Percentiles rank a stretch among this genome's conserved stretches.
Conservation (phyloP, 495 filamentous ascomycete genomes). For the Aspergillus kassunensis region DNA sequence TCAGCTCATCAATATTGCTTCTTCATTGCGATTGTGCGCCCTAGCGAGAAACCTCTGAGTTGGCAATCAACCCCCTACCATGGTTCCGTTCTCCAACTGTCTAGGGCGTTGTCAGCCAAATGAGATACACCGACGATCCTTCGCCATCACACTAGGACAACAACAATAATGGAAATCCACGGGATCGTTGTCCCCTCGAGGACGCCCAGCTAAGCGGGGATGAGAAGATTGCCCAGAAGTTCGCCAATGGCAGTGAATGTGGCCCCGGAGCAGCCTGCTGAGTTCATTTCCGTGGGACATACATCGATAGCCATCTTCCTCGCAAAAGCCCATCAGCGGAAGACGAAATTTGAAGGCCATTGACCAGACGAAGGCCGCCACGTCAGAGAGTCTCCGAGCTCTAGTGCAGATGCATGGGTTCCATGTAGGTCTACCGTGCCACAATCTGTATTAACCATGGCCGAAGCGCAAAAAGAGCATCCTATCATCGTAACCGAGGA, state of each 20-base stretch:
- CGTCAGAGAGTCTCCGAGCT: constrained; percentile 46
- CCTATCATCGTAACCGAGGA: constrained; percentile 37
- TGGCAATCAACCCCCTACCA: constrained; percentile 36
- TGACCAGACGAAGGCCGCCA: constrained; percentile 43
- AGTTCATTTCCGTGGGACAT: constrained; percentile 8
- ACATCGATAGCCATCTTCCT: constrained; percentile 24
- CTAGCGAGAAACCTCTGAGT: constrained; percentile 27
- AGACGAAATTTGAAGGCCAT: constrained; percentile 25
- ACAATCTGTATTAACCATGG: constrained; percentile 40
- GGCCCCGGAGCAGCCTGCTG: constrained; percentile 6
- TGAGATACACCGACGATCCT: constrained; percentile 27
- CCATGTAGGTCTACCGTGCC: constrained; percentile 39
- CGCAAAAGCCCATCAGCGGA: constrained; percentile 28
- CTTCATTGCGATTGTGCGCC: constrained; percentile 24
- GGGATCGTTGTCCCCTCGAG: constrained; percentile 12
- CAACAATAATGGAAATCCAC: constrained; percentile 1
- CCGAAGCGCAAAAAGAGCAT: constrained; percentile 29
- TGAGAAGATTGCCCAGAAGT: constrained; percentile 10
- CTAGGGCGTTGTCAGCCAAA: constrained; percentile 19
- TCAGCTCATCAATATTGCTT: constrained; percentile 18
- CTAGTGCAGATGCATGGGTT: constrained; percentile 46
- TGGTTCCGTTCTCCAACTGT: constrained; percentile 24
- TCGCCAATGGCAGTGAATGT: constrained; percentile 14
- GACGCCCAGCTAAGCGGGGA: constrained; percentile 20
- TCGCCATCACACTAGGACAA: constrained; percentile 15